Evolutionary conservation across 2,329 filamentous ascomycete species (phyloP).

Genomic region (Orbilia quercus): DNA sequence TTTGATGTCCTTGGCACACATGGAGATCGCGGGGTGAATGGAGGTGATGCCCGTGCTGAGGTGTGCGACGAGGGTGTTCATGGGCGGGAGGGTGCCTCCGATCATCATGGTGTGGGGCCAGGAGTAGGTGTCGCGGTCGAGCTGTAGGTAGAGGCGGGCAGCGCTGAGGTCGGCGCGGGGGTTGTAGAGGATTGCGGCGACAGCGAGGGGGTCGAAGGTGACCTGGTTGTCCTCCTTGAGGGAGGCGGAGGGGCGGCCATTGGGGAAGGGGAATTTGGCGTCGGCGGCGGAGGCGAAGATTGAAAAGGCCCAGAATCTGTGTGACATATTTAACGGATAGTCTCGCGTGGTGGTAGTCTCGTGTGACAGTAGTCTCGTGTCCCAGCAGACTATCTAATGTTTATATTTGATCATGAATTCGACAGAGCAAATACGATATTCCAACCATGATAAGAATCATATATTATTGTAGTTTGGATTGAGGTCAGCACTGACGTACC

Average conservation of each 20-base stretch:
- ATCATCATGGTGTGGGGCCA: slow-evolving; percentile 62
- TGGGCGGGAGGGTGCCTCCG: slow-evolving; percentile 61
- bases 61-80: slow-evolving; percentile 62
- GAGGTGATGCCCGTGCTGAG: slow-evolving; percentile 59
- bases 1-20: slow-evolving; percentile 61
- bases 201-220: slow-evolving; percentile 62
- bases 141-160: slow-evolving; percentile 61
- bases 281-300: slow-evolving; percentile 1
- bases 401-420: too few species aligned
- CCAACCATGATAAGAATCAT: too few species aligned
- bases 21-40: slow-evolving; percentile 60
- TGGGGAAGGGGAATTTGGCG: slow-evolving; percentile 29
- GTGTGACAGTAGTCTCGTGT: too few species aligned
- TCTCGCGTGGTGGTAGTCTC: too few species aligned
- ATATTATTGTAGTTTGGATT: too few species aligned
- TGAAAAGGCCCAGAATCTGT: slow-evolving; percentile 2
- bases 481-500: too few species aligned
- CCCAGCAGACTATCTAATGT: too few species aligned
- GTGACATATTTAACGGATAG: background rate
- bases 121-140: slow-evolving; percentile 59
- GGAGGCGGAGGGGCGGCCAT: slow-evolving; percentile 10
- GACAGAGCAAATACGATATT: too few species aligned
- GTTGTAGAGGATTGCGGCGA: slow-evolving; percentile 61
- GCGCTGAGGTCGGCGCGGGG: slow-evolving; percentile 61
- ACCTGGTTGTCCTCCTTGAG: slow-evolving; percentile 52